These are phyloP conservation scores for Lignosus rhinocerotis DNA, from an alignment of 1,284 basidiomycete genomes.

Conservation along the genomic window DNA sequence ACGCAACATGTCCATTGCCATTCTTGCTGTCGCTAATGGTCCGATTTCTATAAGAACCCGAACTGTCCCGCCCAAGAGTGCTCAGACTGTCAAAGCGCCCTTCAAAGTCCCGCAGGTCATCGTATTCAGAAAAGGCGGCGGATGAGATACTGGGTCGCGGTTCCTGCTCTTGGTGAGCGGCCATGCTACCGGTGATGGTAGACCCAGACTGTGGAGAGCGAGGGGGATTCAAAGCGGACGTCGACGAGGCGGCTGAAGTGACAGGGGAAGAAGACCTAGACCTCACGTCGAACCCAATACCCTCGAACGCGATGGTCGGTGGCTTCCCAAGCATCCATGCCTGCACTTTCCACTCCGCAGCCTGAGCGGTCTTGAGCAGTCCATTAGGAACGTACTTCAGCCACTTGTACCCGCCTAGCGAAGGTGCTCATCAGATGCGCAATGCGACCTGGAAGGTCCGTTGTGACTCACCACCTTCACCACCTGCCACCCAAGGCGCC, in stretches of 20 bases:
- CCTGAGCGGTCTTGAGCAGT: slow-evolving; percentile 92
- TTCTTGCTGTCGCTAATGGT: slow-evolving; percentile 37
- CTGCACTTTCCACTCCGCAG: slow-evolving; percentile 96
- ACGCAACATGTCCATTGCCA: slow-evolving; percentile 30
- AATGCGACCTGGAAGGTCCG: not conserved
- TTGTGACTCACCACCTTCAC: slow-evolving; percentile 74
- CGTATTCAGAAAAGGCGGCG: slow-evolving; percentile 77
- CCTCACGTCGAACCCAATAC: slow-evolving; percentile 69
- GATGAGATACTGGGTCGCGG: slow-evolving; percentile 35
- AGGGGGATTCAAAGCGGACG: slow-evolving; percentile 11
- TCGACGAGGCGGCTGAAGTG: slow-evolving; percentile 15
- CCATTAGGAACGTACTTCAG: slow-evolving; percentile 94
- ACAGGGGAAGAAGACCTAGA: slow-evolving; percentile 25
- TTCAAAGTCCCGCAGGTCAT: slow-evolving; percentile 81
- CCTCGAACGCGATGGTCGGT: slow-evolving; percentile 76
- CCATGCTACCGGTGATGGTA: slow-evolving; percentile 12
- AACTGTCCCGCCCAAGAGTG: slow-evolving; percentile 53
- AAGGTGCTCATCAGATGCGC: not conserved
- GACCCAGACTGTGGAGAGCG: slow-evolving; percentile 17
- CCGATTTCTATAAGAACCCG: slow-evolving; percentile 35
- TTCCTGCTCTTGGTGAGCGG: slow-evolving; percentile 33
- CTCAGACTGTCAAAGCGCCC: slow-evolving; percentile 80
- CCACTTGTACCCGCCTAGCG: slow-evolving; percentile 86
- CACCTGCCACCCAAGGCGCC: slow-evolving; percentile 95
- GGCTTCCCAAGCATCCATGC: slow-evolving; percentile 96